Base-by-base conservation (phyloP, 1,284 basidiomycete genomes). In the Trichosporon ovoides region DNA sequence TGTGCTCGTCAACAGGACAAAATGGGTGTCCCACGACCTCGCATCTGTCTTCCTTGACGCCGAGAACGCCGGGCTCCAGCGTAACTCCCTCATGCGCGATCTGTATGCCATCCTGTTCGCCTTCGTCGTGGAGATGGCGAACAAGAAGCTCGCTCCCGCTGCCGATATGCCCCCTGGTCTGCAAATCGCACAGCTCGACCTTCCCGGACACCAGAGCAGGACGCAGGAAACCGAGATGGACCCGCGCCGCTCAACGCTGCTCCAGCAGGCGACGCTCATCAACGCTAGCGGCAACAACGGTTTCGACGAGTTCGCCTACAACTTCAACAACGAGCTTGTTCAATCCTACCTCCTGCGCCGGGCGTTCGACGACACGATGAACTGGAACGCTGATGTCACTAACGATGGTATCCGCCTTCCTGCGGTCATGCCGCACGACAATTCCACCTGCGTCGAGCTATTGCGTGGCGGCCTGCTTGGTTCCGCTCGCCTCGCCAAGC, bases 31-130 rank as follows among this genome's bases (percentile, higher is more conserved):
- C 54, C 90, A 90, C 78, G 93, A 96, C 71, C 79, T 92, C 9
- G 89, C 87, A 69, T 91, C 87, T 0, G 84, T 88, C 19, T 82
- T 95, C 64, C 82, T 96, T 57, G 85, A 84, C 63, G 84, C 85
- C 12, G 82, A 85, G 55, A 87, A 87, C 66, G 87, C 89, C 53
- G 80, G 81, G 2, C 73, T 72, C 2, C 94, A 97, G 76, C 83
- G 91, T 20, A 88, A 93, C 68, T 81, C 83, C 16, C 84, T 92
- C 63, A 83, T 90, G 62, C 83, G 85, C 52, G 89, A 93, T 67
- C 80, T 96, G 36, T 97, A 96, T 71, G 86, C 90, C 19, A 92
- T 96, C 69, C 82, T 97, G 13, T 93, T 96, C 70, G 86, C 91
- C 0, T 97, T 87, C 68, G 82, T 96, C 59, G 87, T 93, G 50